Evolutionary conservation across 805 yeast species (phyloP), one percentile per base, ranked within the genome.

Genomic region (Candida fluviatilis): DNA sequence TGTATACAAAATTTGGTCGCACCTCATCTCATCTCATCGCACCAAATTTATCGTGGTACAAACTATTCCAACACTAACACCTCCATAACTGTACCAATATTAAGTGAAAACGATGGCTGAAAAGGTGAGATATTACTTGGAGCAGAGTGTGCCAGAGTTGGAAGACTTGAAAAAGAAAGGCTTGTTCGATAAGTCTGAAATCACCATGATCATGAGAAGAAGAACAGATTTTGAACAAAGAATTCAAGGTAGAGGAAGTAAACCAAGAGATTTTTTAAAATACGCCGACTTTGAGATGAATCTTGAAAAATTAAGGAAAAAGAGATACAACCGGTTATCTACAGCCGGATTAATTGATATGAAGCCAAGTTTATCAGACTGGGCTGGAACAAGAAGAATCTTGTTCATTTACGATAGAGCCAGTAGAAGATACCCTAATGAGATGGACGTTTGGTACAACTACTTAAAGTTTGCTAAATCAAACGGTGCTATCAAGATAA

Each of bases 181-280:
- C 3, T 69, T 93, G 4, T 93, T 93, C 59, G 82, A 80, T 30
- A 84, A 84, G 50, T 76, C 76, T 49, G 99, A 93, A 62, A 79
- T 89, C 47, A 80, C 82, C 29, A 73, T 75, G 68, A 83, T 93
- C 38, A 87, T 91, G 88, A 82, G 93, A 64, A 78, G 89, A 55
- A 76, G 99, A 65, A 91, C 97, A 0, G 97, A 90, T 62, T 93
- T 89, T 52, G 99, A 93, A 62, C 96, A 93, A 58, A 66, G 95
- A 40, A 76, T 93, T 38, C 76, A 77, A 32, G 86, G 95, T 31
- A 74, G 98, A 60, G 95, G 93, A 1, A 78, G 90, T 10, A 80
- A 75, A 46, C 76, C 87, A 2, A 65, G 76, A 37, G 98, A 91
- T 58, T 95, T 80, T 54, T 56, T 86, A 39, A 75, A 76, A 49